A percentile compares a stretch with the other conserved stretches of the same genome.
Conservation (phyloP, 2,329 filamentous ascomycete species). For the Diaporthe caulivora region DNA sequence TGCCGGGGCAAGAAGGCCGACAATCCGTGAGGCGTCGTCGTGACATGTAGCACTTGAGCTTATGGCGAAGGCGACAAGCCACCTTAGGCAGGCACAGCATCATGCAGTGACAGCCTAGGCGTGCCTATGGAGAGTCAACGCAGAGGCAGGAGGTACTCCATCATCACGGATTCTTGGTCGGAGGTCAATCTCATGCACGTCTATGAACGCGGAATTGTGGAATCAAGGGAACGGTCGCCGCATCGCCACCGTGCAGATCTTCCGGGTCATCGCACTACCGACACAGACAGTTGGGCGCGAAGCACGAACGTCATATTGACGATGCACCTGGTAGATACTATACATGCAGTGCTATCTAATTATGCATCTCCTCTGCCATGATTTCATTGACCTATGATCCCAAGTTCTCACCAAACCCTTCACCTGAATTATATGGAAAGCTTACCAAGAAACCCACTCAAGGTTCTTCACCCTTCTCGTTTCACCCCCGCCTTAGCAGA, state of each 20-base stretch:
- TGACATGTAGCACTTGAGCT: neutral
- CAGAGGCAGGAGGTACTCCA: too few species aligned
- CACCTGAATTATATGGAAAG: neutral
- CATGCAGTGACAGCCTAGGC: neutral
- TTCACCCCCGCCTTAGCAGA: too few species aligned
- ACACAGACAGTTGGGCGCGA: neutral
- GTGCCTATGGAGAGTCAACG: neutral
- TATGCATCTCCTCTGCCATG: neutral
- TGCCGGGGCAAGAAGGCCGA: neutral
- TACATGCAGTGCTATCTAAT: neutral
- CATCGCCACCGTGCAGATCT: conserved; percentile 24
- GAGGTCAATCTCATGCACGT: neutral
- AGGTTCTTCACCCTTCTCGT: neutral
- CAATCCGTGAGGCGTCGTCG: too few species aligned
- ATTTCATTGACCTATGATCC: neutral
- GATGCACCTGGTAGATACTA: neutral
- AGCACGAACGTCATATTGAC: conserved; percentile 29
- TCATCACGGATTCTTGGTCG: neutral
- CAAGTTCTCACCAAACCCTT: neutral
- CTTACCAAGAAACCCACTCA: neutral
- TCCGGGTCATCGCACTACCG: neutral
- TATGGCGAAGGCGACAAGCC: too few species aligned
- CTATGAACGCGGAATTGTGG: neutral
- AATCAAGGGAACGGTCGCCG: neutral
- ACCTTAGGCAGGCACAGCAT: too few species aligned